Percentiles rank a stretch among this genome's conserved stretches.
Evolutionary conservation across 176 grass and related monocot species (phyloP).

Genomic region (Lolium multiflorum): DNA sequence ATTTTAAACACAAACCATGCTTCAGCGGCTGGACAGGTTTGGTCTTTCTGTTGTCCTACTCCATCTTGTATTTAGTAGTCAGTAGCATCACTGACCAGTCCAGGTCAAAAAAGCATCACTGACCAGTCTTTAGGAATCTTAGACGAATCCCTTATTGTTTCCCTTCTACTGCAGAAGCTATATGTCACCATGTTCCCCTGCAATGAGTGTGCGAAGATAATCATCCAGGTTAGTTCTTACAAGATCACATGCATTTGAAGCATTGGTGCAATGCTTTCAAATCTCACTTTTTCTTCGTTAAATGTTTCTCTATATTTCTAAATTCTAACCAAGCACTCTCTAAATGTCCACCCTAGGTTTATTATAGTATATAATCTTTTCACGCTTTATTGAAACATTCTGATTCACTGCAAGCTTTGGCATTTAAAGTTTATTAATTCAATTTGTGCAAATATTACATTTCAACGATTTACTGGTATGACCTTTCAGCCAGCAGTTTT

Average conservation of each 20-base stretch:
- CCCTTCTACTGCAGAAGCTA: conserved; percentile 74
- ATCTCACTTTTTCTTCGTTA: conserved; percentile 19
- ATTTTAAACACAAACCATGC: conserved; percentile 98
- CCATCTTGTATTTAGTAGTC: not conserved
- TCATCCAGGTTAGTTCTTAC: conserved; percentile 78
- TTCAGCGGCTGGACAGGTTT: conserved; percentile 95
- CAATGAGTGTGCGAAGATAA: conserved; percentile 98
- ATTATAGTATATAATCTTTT: not conserved
- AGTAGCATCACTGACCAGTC: not conserved
- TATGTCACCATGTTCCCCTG: conserved; percentile 99
- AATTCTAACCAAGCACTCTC: not conserved
- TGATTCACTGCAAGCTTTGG: not conserved
- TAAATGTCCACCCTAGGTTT: conserved; percentile 8
- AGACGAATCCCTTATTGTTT: conserved; percentile 2
- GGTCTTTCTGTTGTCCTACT: conserved; percentile 2
- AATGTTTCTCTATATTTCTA: not conserved
- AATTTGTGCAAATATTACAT: not conserved
- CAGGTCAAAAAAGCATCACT: no score
- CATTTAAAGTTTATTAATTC: conserved; percentile 9
- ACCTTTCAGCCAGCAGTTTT: not conserved
- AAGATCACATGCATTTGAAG: not conserved
- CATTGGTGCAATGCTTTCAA: not conserved
- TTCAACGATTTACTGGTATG: conserved; percentile 16
- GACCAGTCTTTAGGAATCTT: conserved; percentile 1
- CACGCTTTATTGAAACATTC: not conserved